A percentile compares a stretch with the other conserved stretches of the same genome.
Conservation (phyloP, 1,139 yeast species). For the Saccharomycopsis phalli region DNA sequence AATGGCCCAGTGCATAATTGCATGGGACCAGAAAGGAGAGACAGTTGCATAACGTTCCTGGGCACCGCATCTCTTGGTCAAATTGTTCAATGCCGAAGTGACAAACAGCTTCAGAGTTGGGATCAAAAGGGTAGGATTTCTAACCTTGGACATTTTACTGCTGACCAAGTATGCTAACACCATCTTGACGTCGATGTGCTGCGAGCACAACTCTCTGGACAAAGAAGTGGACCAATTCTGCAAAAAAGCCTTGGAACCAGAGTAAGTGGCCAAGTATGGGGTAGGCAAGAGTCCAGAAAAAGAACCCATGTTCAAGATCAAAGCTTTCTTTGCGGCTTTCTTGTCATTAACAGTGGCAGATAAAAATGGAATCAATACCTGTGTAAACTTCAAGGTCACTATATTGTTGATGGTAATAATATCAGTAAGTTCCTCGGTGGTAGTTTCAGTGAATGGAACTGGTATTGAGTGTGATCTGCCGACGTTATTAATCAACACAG, state of each 20-base stretch:
- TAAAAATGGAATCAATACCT: constrained; percentile 61
- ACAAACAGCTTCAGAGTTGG: constrained; percentile 84
- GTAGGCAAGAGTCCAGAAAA: constrained; percentile 93
- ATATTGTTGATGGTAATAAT: constrained; percentile 81
- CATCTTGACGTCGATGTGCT: constrained; percentile 75
- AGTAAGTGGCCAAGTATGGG: constrained; percentile 84
- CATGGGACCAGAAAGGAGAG: constrained; percentile 95
- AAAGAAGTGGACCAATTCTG: constrained; percentile 89
- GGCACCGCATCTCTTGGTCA: constrained; percentile 87
- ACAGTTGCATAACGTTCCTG: constrained; percentile 80
- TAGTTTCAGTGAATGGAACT: constrained; percentile 81
- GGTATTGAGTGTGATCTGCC: constrained; percentile 95
- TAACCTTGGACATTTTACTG: constrained; percentile 91
- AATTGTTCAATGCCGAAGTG: constrained; percentile 48
- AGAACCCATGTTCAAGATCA: constrained; percentile 91
- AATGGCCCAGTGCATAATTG: constrained; percentile 79
- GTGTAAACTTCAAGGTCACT: constrained; percentile 79
- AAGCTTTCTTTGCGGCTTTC: constrained; percentile 43
- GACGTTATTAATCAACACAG: constrained; percentile 81
- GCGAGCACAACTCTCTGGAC: constrained; percentile 69
- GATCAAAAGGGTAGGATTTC: constrained; percentile 61
- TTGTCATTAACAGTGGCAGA: constrained; percentile 39
- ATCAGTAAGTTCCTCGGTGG: constrained; percentile 58
- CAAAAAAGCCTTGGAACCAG: constrained; percentile 93
- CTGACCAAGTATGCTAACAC: constrained; percentile 88